Conservation (phyloP, 1,139 yeast genomes). For the Yarrowia galli region DNA sequence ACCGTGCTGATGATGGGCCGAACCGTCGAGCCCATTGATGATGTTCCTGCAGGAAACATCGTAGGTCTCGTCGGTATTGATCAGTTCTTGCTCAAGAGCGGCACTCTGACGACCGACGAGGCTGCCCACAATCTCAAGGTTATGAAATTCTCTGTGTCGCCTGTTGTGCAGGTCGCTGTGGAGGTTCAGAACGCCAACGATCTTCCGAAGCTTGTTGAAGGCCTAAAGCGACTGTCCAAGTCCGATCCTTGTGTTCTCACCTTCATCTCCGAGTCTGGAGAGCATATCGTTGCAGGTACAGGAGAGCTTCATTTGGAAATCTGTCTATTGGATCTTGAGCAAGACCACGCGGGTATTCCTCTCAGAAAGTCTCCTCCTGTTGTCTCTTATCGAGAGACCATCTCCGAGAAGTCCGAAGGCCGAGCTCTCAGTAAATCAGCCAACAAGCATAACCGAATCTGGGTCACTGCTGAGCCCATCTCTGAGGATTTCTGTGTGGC, state of each 20-base stretch:
- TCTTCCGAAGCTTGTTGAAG: constrained; percentile 99
- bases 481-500: constrained; percentile 92
- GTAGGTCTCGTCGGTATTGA: constrained; percentile 99
- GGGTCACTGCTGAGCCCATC: constrained; percentile 95
- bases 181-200: constrained; percentile 99
- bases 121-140: constrained; percentile 99
- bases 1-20: constrained; percentile 99
- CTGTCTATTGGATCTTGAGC: constrained; percentile 93
- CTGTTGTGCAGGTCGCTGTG: constrained; percentile 99
- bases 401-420: constrained; percentile 87
- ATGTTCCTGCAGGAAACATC: constrained; percentile 99
- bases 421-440: constrained; percentile 97
- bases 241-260: constrained; percentile 98
- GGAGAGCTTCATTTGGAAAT: constrained; percentile 77
- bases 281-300: constrained; percentile 97
- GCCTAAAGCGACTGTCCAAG: constrained; percentile 98
- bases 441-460: constrained; percentile 99
- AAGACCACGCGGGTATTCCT: constrained; percentile 99
- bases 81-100: constrained; percentile 98
- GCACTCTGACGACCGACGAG: constrained; percentile 97
- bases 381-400: constrained; percentile 99
- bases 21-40: constrained; percentile 96
- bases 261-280: constrained; percentile 92
- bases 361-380: constrained; percentile 97
- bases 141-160: constrained; percentile 99